A percentile compares a stretch with the other conserved stretches of the same genome.
These are phyloP conservation scores for Fusarium haematococcum DNA, from an alignment of 2,329 filamentous ascomycete species.

Conservation along the genomic window DNA sequence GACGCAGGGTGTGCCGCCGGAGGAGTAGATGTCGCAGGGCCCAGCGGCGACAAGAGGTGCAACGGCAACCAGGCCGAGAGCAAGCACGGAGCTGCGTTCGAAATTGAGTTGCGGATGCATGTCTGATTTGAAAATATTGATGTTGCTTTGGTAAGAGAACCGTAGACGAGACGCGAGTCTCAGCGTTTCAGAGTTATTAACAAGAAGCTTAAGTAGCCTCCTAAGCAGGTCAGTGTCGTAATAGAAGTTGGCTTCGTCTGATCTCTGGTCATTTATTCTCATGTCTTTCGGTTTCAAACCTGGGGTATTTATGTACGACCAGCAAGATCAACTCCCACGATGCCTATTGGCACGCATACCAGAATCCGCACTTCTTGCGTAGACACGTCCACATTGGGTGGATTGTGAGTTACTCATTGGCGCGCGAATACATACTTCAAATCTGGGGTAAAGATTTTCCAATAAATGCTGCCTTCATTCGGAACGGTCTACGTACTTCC, in stretches of 20 bases:
- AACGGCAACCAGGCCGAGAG: background rate
- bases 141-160: background rate
- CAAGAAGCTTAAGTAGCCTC: background rate
- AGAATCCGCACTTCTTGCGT: background rate
- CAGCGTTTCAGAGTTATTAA: background rate
- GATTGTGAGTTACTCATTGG: background rate
- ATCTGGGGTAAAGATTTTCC: background rate
- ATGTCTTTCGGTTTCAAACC: background rate
- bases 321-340: background rate
- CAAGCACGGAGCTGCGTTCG: background rate
- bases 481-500: background rate
- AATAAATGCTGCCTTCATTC: background rate
- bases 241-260: background rate
- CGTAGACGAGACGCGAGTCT: background rate
- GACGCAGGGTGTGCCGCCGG: conserved; percentile 21
- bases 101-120: background rate
- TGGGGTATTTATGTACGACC: background rate
- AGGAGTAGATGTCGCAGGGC: conserved; percentile 25
- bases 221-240: background rate
- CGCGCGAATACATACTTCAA: background rate
- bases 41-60: conserved; percentile 15
- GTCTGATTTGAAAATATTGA: background rate
- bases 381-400: background rate
- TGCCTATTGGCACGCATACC: background rate
- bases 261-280: background rate